phyloP scores from a whole-genome alignment of 805 yeast species.

The Candida sanyiensis region DNA sequence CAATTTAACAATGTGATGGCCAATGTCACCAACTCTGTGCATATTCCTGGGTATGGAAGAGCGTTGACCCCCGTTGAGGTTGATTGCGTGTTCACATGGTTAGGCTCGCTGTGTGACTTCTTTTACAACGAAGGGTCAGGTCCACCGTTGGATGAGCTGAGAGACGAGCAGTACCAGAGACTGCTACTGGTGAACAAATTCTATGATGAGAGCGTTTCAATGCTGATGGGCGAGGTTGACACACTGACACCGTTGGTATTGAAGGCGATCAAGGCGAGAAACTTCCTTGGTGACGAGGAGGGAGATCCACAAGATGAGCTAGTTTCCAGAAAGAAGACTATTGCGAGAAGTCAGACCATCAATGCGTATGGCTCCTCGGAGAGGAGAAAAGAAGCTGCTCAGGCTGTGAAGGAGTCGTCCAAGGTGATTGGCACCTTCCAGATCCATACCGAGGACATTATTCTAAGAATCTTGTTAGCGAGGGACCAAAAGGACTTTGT shows the following conservation, averaged over 20 bases:
- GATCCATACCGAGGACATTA: constrained; percentile 54
- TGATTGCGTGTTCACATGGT: constrained; percentile 67
- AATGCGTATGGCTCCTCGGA: constrained; percentile 64
- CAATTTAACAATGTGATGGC: constrained; percentile 46
- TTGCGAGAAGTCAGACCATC: constrained; percentile 62
- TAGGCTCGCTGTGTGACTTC: constrained; percentile 62
- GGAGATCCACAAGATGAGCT: constrained; percentile 22
- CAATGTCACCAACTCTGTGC: constrained; percentile 35
- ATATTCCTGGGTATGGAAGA: constrained; percentile 44
- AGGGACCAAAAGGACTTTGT: constrained; percentile 59
- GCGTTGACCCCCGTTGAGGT: constrained; percentile 55
- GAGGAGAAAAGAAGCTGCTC: constrained; percentile 43
- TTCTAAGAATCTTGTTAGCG: constrained; percentile 65
- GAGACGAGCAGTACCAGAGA: constrained; percentile 58
- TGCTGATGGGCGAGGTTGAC: constrained; percentile 54
- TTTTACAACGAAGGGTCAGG: constrained; percentile 81
- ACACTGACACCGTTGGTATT: constrained; percentile 50
- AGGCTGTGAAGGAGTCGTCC: constrained; percentile 34
- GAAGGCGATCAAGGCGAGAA: constrained; percentile 42
- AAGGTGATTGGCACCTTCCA: constrained; percentile 36
- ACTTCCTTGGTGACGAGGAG: constrained; percentile 34
- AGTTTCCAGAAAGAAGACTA: constrained; percentile 27
- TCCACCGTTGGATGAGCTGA: constrained; percentile 60
- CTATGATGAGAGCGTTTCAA: constrained; percentile 46
- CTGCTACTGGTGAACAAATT: constrained; percentile 57